Base-by-base conservation (phyloP, 306 rosid species). In the Macrotyloma uniflorum region DNA sequence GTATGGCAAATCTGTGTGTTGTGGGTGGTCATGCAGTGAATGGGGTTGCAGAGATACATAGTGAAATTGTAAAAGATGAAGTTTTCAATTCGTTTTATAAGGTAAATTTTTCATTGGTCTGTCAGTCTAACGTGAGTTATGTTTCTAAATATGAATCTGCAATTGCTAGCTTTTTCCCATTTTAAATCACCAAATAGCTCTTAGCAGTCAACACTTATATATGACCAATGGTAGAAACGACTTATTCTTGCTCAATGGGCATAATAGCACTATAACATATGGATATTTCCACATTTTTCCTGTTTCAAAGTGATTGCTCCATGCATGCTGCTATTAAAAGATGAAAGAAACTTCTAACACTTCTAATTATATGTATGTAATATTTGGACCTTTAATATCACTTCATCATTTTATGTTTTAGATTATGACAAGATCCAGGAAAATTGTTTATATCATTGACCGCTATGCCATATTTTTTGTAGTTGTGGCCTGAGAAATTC, bases 21-120 rank as follows among this genome's bases (percentile, higher is more conserved):
- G 99, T 86, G 71, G 97, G 98, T 75, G 99, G 99, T 85, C 97
- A 92, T 89, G 96, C 96, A 59, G 99, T 95, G 75, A 95, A 95
- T 68, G 99, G 99, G 70, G 99, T 95, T 80, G 99, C 99, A 16
- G 98, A 88, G 91, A 95, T 95, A 83, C 99, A 95, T 67, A 95
- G 96, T 83, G 90, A 95, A 87, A 95, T 95, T 79, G 99, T 95
- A 51, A 93, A 91, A 87, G 94, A 93, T 20, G 98, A 91, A 70
- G 98, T 95, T 69, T 95, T 95, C 80, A 95, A 91, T 84, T 76
- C 97, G 59, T 95, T 95, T 85, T 95, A 80, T 84, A 75, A 89
- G 97, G 99, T 88, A 81, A 73, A 66, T 53, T 40, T 74, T 75
- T 86, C 46, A 6, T 20, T 62, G 68, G 69, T 45, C 33, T 13